Base-by-base conservation (phyloP, 495 filamentous ascomycete genomes). In the Aspergillus diversus region DNA sequence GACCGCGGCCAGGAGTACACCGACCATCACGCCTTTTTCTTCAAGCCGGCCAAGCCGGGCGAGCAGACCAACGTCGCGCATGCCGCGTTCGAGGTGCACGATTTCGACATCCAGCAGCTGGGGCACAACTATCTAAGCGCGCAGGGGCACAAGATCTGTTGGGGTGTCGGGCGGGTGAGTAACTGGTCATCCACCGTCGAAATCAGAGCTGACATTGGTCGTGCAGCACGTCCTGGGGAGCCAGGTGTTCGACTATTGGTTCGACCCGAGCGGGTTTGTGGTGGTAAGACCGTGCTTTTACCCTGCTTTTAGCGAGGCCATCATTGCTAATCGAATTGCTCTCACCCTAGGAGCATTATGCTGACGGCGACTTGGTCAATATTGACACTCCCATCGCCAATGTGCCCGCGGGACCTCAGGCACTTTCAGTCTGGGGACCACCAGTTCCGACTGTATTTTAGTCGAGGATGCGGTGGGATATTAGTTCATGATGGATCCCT, bases 191-290 rank as follows among this genome's bases (percentile, higher is more conserved):
- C 1, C 1, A 27, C 21, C 21, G 1, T 27, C 2, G 1, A 1
- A 2, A 27, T 27, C 21, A 27, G 21, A 2, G 2, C 21, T 27
- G 21, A 27, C 21, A 27, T 27, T 27, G 1, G 21, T 27, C 21
- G 1, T 2, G 21, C 73, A 89, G 50, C 89, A 92, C 73, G 81
- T 90, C 32, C 79, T 91, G 68, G 89, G 89, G 6, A 85, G 81
- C 60, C 89, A 92, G 75, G 86, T 92, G 33, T 91, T 92, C 63
- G 89, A 92, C 73, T 92, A 92, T 71, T 92, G 89, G 89, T 89
- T 65, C 56, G 87, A 90, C 73, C 80, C 83, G 0, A 77, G 75
- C 5, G 71, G 77, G 1, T 84, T 86, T 68, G 88, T 89, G 64
- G 71, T 90, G 65, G 87, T 53, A 27, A 17, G 50, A 27, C 21